These are phyloP conservation scores for Maudiozyma bulderi DNA, from an alignment of 805 yeast genomes.

Conservation along the genomic window DNA sequence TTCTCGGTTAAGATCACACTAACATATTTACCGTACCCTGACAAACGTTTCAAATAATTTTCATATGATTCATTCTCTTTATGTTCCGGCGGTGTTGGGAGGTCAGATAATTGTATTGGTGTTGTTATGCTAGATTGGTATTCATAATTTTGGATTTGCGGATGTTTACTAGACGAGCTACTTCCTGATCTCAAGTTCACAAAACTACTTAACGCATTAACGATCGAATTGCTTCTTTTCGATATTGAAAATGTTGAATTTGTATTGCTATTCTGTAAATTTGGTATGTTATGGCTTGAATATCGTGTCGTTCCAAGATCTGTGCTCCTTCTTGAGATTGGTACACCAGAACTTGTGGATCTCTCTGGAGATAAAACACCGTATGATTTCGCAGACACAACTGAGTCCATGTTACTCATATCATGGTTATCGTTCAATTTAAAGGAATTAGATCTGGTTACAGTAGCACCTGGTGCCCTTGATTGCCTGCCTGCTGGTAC, in stretches of 20 bases:
- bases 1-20: conserved; percentile 25
- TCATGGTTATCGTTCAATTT: neutral
- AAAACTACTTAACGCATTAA: conserved; percentile 31
- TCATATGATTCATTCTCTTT: conserved; percentile 21
- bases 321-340: conserved; percentile 1
- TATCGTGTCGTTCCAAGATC: neutral
- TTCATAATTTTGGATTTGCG: neutral
- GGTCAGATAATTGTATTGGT: conserved; percentile 9
- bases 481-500: neutral
- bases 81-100: conserved; percentile 24
- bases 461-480: neutral
- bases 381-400: conserved; percentile 4
- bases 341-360: neutral
- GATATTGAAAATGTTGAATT: conserved; percentile 9
- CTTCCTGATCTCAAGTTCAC: conserved; percentile 27
- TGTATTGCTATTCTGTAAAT: conserved; percentile 1
- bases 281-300: neutral
- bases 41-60: conserved; percentile 21
- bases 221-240: conserved; percentile 31
- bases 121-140: neutral
- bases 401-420: neutral
- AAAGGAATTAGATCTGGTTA: neutral
- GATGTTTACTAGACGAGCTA: conserved; percentile 10
- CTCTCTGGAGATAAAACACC: conserved; percentile 3
- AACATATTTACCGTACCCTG: conserved; percentile 27